Evolutionary conservation across 2,329 filamentous ascomycete genomes (phyloP).

Genomic region (Penicillium sp.): DNA sequence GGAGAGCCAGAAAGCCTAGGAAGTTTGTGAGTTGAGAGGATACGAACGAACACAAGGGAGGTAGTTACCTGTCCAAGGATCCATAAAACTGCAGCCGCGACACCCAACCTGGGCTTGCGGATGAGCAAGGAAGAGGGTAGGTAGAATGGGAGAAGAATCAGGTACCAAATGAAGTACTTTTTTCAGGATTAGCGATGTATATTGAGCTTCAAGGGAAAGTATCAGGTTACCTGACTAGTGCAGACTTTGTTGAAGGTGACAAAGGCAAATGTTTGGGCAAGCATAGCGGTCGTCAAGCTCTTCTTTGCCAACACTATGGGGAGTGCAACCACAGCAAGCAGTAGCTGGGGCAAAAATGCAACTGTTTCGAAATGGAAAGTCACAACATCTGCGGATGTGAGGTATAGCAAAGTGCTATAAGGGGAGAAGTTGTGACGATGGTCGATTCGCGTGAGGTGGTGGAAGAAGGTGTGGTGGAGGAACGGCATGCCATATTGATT

Average conservation of each 20-base stretch:
- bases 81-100: conserved; percentile 69
- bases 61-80: conserved; percentile 62
- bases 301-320: conserved; percentile 75
- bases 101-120: conserved; percentile 57
- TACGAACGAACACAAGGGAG: background rate
- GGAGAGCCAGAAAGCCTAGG: conserved; percentile 66
- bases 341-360: conserved; percentile 84
- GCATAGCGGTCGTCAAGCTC: conserved; percentile 77
- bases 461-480: conserved; percentile 83
- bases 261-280: conserved; percentile 95
- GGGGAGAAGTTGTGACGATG: conserved; percentile 98
- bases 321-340: conserved; percentile 74
- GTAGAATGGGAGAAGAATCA: conserved; percentile 88
- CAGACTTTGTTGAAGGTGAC: conserved; percentile 99
- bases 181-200: background rate
- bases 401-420: conserved; percentile 88
- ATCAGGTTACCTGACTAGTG: conserved; percentile 75
- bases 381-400: conserved; percentile 65
- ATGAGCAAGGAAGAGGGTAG: conserved; percentile 77
- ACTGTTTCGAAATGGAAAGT: conserved; percentile 64
- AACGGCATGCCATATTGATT: conserved; percentile 74
- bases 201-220: background rate
- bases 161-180: conserved; percentile 98
- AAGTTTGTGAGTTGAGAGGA: background rate
- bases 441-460: conserved; percentile 89